Base-by-base conservation (phyloP, 495 filamentous ascomycete genomes). In the Hyaloscypha finlandica region DNA sequence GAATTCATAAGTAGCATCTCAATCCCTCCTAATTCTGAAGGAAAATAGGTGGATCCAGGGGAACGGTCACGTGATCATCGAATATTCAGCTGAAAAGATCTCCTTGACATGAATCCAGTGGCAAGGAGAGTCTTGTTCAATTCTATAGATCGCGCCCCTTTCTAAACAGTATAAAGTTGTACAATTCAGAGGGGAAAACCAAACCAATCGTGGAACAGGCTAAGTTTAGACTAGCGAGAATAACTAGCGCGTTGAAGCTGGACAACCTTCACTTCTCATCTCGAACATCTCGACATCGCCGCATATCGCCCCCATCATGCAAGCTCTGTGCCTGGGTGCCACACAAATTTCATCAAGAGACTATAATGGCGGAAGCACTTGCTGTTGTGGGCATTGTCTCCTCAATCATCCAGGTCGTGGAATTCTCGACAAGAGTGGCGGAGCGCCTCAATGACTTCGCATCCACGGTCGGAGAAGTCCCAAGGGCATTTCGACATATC, bases 401-500 rank as follows among this genome's bases (percentile, higher is more conserved):
- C 32, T 71, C 68, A 45, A 74, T 77, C 54, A 55, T 72, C 33
- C 72, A 76, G 35, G 71, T 79, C 14, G 68, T 74, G 45, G 76
- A 75, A 51, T 77, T 77, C 53, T 71, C 72, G 30, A 65, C 64
- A 4, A 78, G 70, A 52, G 61, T 63, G 19, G 42, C 52, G 45
- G 55, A 59, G 51, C 70, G 77, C 22, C 69, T 79, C n/a, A 63
- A 77, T 54, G 74, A 78, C 42, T 77, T 63, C 30, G 32, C 19
- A 16, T 53, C 61, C 5, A 20, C 32, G 31, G 64, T 71, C 22
- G 61, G 62, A 20, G 67, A 75, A 2, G 53, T 77, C 19, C 77
- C 77, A 8, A 70, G 70, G 37, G 63, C 69, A n/a, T 75, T 78
- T 59, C 66, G 61, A 12, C 67, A 78, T 64, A 74, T 77, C 55